Percentiles rank a stretch among this genome's conserved stretches.
These are phyloP conservation scores for Penicillium paxilli DNA, from an alignment of 495 filamentous ascomycete genomes.

Conservation along the genomic window DNA sequence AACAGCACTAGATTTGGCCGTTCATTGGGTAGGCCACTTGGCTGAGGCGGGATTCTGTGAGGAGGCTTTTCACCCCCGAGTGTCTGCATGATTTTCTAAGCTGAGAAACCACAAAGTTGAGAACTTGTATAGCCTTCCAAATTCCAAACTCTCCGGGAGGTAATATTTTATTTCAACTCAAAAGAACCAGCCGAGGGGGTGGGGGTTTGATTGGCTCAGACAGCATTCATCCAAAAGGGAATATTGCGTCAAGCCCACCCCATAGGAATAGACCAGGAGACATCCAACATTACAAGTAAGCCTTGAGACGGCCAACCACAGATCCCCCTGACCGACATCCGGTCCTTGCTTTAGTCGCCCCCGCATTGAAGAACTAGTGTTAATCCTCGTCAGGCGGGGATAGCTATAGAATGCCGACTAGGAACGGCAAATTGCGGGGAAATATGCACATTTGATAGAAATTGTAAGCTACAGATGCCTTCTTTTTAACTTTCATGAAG, in stretches of 20 bases:
- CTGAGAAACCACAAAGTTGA: too few relatives aligned
- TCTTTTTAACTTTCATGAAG: too few relatives aligned
- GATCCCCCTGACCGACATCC: not conserved
- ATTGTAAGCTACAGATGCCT: not conserved
- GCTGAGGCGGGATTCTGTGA: not conserved
- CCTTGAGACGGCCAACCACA: not conserved
- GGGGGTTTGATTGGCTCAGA: too few relatives aligned
- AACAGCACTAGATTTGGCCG: conserved; percentile 23
- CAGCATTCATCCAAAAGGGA: too few relatives aligned
- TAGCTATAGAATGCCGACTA: not conserved
- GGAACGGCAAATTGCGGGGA: not conserved
- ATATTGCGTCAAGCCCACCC: too few relatives aligned
- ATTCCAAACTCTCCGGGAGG: too few relatives aligned
- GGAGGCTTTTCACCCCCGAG: not conserved
- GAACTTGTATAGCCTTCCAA: too few relatives aligned
- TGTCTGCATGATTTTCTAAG: not conserved
- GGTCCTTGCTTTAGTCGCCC: not conserved
- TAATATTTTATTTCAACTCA: too few relatives aligned
- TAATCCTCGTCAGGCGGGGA: not conserved
- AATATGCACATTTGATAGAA: not conserved
- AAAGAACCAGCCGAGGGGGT: too few relatives aligned
- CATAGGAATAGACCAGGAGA: too few relatives aligned
- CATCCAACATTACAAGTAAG: too few relatives aligned
- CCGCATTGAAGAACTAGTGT: not conserved
- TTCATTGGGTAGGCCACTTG: not conserved